Conservation (phyloP, 108 stramenopile species). For the Mediolabrus comicus region DNA sequence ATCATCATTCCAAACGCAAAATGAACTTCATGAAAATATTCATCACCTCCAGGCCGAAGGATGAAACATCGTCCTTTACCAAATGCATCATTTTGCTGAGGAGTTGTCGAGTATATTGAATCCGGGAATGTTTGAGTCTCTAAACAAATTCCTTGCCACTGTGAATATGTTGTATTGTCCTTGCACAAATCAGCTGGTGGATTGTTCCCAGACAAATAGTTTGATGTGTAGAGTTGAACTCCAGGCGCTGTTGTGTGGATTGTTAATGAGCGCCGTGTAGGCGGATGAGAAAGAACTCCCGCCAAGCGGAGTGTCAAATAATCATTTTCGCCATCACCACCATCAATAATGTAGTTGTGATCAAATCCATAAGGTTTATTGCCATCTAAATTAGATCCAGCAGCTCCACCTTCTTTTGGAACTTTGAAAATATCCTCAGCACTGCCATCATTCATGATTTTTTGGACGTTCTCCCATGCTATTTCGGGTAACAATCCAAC, state of each 20-base stretch:
- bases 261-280: slow-evolving; percentile 43
- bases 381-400: slow-evolving; percentile 16
- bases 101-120: slow-evolving; percentile 37
- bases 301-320: slow-evolving; percentile 16
- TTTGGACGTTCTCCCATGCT: slow-evolving; percentile 17
- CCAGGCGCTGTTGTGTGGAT: slow-evolving; percentile 79
- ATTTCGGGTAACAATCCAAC: slow-evolving; percentile 23
- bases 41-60: slow-evolving; percentile 45
- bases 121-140: slow-evolving; percentile 90
- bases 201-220: slow-evolving; percentile 57
- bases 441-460: not conserved
- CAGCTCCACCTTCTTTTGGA: not conserved
- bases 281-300: slow-evolving; percentile 33
- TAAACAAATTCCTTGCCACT: slow-evolving; percentile 79
- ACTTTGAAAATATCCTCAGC: slow-evolving; percentile 10
- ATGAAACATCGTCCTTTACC: slow-evolving; percentile 64
- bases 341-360: slow-evolving; percentile 76
- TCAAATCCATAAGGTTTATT: slow-evolving; percentile 69
- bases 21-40: slow-evolving; percentile 51
- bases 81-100: slow-evolving; percentile 40
- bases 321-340: slow-evolving; percentile 23
- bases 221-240: slow-evolving; percentile 86
- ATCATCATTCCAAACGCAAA: not conserved
- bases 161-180: slow-evolving; percentile 40
- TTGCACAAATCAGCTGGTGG: slow-evolving; percentile 40